phyloP scores from a whole-genome alignment of 2,329 filamentous ascomycete genomes.

The Fusarium praegraminearum region DNA sequence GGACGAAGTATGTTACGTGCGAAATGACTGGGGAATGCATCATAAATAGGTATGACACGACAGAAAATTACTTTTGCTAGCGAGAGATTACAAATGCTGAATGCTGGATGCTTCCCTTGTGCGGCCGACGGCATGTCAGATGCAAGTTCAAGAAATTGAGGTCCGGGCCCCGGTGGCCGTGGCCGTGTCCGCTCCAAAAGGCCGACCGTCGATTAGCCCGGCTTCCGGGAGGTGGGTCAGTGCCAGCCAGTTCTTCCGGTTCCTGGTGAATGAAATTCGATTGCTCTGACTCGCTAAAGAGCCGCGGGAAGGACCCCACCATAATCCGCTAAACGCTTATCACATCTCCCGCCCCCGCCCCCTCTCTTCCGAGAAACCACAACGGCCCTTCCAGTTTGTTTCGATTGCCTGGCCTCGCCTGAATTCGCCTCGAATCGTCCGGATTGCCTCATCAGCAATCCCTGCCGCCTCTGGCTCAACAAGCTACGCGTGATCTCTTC shows the following conservation, averaged over 20 bases:
- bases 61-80: background rate
- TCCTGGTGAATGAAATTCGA: constrained; percentile 24
- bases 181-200: background rate
- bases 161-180: constrained; percentile 7
- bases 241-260: background rate
- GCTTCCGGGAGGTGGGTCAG: constrained; percentile 5
- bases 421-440: background rate
- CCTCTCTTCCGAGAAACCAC: constrained; percentile 36
- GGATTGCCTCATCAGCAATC: constrained; percentile 4
- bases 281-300: constrained; percentile 27
- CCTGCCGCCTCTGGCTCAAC: constrained; percentile 13
- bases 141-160: background rate
- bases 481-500: constrained; percentile 4
- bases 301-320: constrained; percentile 24
- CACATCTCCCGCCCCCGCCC: constrained; percentile 34
- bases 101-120: background rate
- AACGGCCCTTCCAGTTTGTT: constrained; percentile 31
- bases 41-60: background rate
- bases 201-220: constrained; percentile 21
- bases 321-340: constrained; percentile 17
- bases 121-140: background rate
- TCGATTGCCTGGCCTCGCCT: constrained; percentile 31
- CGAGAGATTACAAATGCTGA: background rate
- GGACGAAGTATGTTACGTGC: background rate
- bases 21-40: background rate